Conservation (phyloP, 1,139 yeast genomes). For the Lodderomyces margitis region DNA sequence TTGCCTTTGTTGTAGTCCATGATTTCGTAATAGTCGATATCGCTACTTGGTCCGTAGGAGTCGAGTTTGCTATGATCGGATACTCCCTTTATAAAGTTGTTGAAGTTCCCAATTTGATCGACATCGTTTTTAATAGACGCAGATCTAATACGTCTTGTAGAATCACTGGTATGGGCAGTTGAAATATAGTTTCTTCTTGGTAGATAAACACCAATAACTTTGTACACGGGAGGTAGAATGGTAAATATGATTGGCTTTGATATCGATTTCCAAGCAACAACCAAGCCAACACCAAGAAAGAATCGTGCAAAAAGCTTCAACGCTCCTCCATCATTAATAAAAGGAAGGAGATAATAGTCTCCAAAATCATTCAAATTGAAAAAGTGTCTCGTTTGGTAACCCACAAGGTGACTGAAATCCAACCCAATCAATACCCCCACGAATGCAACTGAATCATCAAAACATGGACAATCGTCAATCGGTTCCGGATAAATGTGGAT, state of each 20-base stretch:
- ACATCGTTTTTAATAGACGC: conserved; percentile 40
- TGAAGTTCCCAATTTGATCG: conserved; percentile 37
- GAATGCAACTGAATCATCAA: conserved; percentile 92
- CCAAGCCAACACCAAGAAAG: conserved; percentile 55
- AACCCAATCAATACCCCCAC: conserved; percentile 84
- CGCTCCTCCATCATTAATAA: conserved; percentile 40
- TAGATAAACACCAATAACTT: conserved; percentile 38
- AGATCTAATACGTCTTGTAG: conserved; percentile 39
- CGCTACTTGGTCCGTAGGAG: conserved; percentile 39
- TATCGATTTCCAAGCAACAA: conserved; percentile 65
- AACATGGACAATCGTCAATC: conserved; percentile 93
- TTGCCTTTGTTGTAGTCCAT: conserved; percentile 28
- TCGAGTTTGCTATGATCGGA: conserved; percentile 26
- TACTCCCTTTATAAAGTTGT: conserved; percentile 31
- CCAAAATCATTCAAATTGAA: conserved; percentile 17
- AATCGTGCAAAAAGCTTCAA: conserved; percentile 44
- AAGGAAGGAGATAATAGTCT: conserved; percentile 41
- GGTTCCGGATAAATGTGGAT: conserved; percentile 80
- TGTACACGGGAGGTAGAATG: conserved; percentile 48
- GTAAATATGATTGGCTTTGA: conserved; percentile 63
- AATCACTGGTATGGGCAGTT: conserved; percentile 37
- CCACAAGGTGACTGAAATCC: conserved; percentile 55
- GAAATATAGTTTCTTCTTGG: conserved; percentile 41
- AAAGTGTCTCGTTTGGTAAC: conserved; percentile 26
- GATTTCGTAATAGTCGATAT: conserved; percentile 45